These are phyloP conservation scores for Phanerochaete sordida DNA, from an alignment of 768 basidiomycete genomes.

Conservation along the genomic window DNA sequence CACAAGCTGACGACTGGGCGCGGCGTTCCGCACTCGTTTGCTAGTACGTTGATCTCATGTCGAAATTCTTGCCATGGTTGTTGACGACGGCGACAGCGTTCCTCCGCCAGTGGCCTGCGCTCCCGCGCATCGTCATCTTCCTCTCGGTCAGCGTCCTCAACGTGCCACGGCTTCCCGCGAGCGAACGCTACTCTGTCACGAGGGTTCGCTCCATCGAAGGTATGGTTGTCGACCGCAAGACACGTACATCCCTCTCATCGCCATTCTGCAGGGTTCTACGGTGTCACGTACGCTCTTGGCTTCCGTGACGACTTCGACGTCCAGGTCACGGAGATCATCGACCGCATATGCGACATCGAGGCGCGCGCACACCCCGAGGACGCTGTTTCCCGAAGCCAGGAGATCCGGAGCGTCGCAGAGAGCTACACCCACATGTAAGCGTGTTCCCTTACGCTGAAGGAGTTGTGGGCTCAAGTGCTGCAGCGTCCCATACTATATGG, in stretches of 20 bases:
- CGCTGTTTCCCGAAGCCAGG: conserved; percentile 29
- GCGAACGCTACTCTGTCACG: conserved; percentile 52
- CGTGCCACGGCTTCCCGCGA: conserved; percentile 41
- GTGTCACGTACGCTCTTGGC: conserved; percentile 55
- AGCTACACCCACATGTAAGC: conserved; percentile 58
- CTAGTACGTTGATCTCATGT: conserved; percentile 29
- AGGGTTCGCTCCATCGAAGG: conserved; percentile 57
- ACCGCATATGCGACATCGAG: conserved; percentile 50
- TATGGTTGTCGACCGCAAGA: conserved; percentile 12
- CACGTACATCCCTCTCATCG: background rate
- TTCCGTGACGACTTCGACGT: conserved; percentile 62
- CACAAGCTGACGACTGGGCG: conserved; percentile 50
- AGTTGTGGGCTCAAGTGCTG: background rate
- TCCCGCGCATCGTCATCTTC: conserved; percentile 67
- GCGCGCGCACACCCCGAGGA: conserved; percentile 32
- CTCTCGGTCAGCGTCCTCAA: conserved; percentile 54
- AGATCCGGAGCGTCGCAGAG: conserved; percentile 38
- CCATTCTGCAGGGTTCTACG: conserved; percentile 49
- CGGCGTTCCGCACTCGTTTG: conserved; percentile 64
- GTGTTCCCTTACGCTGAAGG: background rate
- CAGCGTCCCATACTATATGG: conserved; percentile 59
- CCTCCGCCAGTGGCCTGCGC: conserved; percentile 61
- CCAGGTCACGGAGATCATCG: conserved; percentile 43
- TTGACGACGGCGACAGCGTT: conserved; percentile 35
- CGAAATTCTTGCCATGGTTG: background rate